These are phyloP conservation scores for Talaromyces sp. DNA, from an alignment of 2,329 filamentous ascomycete genomes.

Conservation along the genomic window DNA sequence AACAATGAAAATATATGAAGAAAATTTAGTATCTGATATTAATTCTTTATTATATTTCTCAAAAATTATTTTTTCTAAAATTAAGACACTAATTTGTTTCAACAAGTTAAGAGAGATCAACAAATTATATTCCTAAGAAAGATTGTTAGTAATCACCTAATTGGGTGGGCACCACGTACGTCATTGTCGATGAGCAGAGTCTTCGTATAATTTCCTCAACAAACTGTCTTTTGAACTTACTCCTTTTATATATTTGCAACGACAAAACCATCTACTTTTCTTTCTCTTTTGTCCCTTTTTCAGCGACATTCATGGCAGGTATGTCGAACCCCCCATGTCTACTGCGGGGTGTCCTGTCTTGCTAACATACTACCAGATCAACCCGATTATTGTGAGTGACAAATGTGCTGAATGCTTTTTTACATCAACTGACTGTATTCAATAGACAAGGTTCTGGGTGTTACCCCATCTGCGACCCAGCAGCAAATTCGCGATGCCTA, in stretches of 20 bases:
- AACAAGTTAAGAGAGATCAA: no score
- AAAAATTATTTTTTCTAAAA: no score
- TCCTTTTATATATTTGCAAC: background rate
- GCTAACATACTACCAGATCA: conserved; percentile 15
- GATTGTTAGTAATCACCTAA: no score
- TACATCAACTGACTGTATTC: background rate
- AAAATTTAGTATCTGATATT: no score
- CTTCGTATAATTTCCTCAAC: background rate
- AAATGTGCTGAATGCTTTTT: background rate
- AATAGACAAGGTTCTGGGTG: conserved; percentile 66
- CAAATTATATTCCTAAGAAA: no score
- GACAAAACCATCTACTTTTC: background rate
- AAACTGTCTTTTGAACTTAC: background rate
- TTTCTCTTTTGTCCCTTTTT: background rate
- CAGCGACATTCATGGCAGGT: conserved; percentile 1
- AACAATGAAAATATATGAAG: no score
- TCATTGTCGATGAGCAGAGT: background rate
- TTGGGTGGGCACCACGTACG: no score
- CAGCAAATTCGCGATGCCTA: conserved; percentile 90
- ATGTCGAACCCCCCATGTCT: background rate
- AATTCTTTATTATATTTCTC: no score
- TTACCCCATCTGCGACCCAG: conserved; percentile 66
- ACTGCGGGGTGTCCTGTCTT: background rate
- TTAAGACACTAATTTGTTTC: no score
- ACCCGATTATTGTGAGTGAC: conserved; percentile 37